Evolutionary conservation across 805 yeast species (phyloP).

Genomic region (Martiniozyma abietophila): DNA sequence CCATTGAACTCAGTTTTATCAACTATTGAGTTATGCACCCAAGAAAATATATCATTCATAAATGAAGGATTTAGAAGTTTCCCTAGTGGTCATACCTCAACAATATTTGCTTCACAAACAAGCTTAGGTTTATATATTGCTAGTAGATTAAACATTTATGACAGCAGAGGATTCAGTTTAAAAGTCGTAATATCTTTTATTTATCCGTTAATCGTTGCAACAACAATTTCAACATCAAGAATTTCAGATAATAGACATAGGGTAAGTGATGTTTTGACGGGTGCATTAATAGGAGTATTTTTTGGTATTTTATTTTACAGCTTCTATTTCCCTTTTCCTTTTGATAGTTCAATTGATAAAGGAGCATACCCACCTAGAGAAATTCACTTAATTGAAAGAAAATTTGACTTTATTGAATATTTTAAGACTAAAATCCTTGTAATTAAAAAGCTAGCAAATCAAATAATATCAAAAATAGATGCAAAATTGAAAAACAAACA

Average conservation of each 20-base stretch:
- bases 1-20: slow-evolving; percentile 29
- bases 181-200: slow-evolving; percentile 26
- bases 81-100: slow-evolving; percentile 50
- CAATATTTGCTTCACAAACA: slow-evolving; percentile 39
- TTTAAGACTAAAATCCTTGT: background rate
- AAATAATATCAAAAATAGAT: background rate
- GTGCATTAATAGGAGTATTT: slow-evolving; percentile 29
- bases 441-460: background rate
- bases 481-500: background rate
- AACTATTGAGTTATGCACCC: slow-evolving; percentile 39
- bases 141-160: slow-evolving; percentile 29
- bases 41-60: slow-evolving; percentile 26
- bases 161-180: slow-evolving; percentile 27
- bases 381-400: slow-evolving; percentile 13
- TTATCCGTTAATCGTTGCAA: slow-evolving; percentile 28
- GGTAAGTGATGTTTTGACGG: slow-evolving; percentile 31
- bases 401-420: slow-evolving; percentile 16
- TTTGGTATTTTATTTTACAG: slow-evolving; percentile 29
- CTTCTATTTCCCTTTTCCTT: slow-evolving; percentile 29
- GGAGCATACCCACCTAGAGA: slow-evolving; percentile 38
- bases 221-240: slow-evolving; percentile 31
- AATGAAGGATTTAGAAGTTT: slow-evolving; percentile 48
- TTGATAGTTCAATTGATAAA: slow-evolving; percentile 27
- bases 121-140: slow-evolving; percentile 28
- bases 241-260: slow-evolving; percentile 42